phyloP scores from a whole-genome alignment of 2,329 filamentous ascomycete genomes.

The Diaporthe destruens region DNA sequence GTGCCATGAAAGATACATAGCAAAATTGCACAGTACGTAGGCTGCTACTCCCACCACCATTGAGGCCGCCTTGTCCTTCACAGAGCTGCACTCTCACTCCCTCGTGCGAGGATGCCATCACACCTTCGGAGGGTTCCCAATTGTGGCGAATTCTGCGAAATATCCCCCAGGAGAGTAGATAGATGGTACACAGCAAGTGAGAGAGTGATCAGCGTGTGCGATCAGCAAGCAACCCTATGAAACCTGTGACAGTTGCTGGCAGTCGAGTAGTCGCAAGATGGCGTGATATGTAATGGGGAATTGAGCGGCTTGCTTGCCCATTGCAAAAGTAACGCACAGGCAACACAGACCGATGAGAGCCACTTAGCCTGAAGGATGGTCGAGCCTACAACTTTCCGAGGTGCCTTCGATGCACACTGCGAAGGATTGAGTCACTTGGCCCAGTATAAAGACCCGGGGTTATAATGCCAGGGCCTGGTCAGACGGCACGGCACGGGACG shows the following conservation, averaged over 20 bases:
- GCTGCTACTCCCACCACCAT: not conserved
- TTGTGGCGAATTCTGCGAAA: slow-evolving; percentile 10
- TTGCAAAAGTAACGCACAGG: not conserved
- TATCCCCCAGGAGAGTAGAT: not conserved
- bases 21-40: not conserved
- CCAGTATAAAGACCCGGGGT: not conserved
- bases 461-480: not conserved
- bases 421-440: not conserved
- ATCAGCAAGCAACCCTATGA: not conserved
- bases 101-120: not conserved
- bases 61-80: slow-evolving; percentile 14
- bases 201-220: not conserved
- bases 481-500: slow-evolving; percentile 23
- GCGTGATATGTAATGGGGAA: not conserved
- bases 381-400: not conserved
- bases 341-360: not conserved
- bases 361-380: not conserved
- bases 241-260: not conserved
- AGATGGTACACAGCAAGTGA: not conserved
- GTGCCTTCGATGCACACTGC: not conserved
- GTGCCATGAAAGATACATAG: not conserved
- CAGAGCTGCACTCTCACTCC: no score
- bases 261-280: not conserved
- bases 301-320: not conserved
- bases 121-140: not conserved